Percentiles rank a stretch among this genome's conserved stretches.
These are phyloP conservation scores for Cryptococcus maquisensis DNA, from an alignment of 1,284 basidiomycete species.

Conservation along the genomic window DNA sequence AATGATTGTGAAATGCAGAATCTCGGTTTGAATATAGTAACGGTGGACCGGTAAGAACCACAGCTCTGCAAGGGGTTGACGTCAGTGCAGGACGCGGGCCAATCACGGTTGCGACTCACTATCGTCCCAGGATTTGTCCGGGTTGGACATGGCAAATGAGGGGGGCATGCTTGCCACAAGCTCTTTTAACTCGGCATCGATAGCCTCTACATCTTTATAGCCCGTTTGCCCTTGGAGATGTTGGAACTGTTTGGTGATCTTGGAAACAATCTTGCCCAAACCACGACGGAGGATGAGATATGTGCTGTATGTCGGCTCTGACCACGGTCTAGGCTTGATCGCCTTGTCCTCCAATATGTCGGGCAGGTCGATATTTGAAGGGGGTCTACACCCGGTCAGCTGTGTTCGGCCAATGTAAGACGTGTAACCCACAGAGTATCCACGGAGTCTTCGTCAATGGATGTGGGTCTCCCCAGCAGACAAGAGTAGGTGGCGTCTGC, in stretches of 20 bases:
- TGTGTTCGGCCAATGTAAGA: not conserved
- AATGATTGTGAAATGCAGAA: slow-evolving; percentile 43
- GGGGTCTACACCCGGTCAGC: slow-evolving; percentile 38
- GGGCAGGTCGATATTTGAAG: slow-evolving; percentile 74
- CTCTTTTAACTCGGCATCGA: slow-evolving; percentile 77
- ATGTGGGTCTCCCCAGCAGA: slow-evolving; percentile 82
- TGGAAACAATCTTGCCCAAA: slow-evolving; percentile 79
- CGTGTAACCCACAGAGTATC: slow-evolving; percentile 50
- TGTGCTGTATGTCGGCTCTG: slow-evolving; percentile 70
- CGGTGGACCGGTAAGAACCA: slow-evolving; percentile 42
- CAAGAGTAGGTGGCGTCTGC: slow-evolving; percentile 73
- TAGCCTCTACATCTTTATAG: slow-evolving; percentile 72
- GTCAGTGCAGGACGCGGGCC: not conserved
- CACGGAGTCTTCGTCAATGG: slow-evolving; percentile 33
- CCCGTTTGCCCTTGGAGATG: slow-evolving; percentile 69
- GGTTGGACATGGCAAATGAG: slow-evolving; percentile 25
- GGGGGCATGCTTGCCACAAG: slow-evolving; percentile 72
- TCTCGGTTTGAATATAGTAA: slow-evolving; percentile 47
- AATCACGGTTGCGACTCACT: slow-evolving; percentile 20
- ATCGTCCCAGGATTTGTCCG: slow-evolving; percentile 33
- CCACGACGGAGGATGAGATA: slow-evolving; percentile 81
- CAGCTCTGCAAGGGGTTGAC: slow-evolving; percentile 17
- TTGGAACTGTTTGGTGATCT: slow-evolving; percentile 86
- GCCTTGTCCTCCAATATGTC: slow-evolving; percentile 40
- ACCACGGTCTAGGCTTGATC: slow-evolving; percentile 40